Base-by-base conservation (phyloP, 1,284 basidiomycete genomes). In the Tilletiaria anomala region DNA sequence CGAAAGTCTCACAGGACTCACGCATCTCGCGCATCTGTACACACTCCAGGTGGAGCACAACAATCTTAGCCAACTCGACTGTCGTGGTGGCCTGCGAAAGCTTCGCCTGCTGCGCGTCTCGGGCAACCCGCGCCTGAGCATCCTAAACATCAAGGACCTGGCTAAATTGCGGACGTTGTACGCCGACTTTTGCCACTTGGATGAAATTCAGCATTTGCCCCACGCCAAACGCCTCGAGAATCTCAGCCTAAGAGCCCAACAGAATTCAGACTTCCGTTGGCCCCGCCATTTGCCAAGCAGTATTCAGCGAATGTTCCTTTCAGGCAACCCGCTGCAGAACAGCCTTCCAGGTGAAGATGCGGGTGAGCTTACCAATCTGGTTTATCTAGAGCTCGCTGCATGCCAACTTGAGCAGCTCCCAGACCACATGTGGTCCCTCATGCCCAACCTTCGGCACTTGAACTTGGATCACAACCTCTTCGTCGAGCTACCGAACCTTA, bases 291-390 rank as follows among this genome's bases (percentile, higher is more conserved):
- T 87, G 66, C 75, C 93, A 56, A 78, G 84, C 58, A 83, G 88
- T 70, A 78, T 87, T 53, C 88, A 88, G 70, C 77, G 91, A 36
- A 71, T 97, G 56, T 97, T 94, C 73, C 75, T 96, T 39, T 89
- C 85, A 47, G 87, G 87, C 81, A 71, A 68, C 78, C 73, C 60
- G 3, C 48, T 66, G 20, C 56, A 48, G 0, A 44, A 44, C n/a
- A 46, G 47, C 3, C 21, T 33, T 18, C 20, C 45, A 10, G 29
- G 38, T 4, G 15, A 32, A 12, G 6, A 6, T 5, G 29, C 12
- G 4, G 18, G 12, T 10, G 26, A 32, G 21, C 15, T 83, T 69
- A 87, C 86, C 70, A 82, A 86, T 60, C 73, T 99, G 56, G 74
- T 84, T 31, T 96, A 96, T 71, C 75, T 97, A 55, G 91, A 99